Conservation (phyloP, 768 basidiomycete genomes). For the Gymnopilus dilepis region DNA sequence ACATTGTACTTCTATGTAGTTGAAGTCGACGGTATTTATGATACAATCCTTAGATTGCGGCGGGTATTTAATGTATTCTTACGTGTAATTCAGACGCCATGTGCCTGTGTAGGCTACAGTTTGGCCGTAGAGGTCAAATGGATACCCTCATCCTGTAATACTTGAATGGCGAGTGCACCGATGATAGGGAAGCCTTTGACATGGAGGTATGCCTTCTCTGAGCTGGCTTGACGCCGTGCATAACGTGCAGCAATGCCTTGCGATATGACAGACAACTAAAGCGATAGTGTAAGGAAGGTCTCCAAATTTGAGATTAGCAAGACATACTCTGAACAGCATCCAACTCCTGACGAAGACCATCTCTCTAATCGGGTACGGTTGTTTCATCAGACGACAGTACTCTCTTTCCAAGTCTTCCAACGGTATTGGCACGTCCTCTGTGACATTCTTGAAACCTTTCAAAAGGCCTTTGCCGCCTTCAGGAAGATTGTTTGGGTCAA, state of each 20-base stretch:
- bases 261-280: slow-evolving; percentile 72
- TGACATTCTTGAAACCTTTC: slow-evolving; percentile 68
- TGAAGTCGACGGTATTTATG: not conserved
- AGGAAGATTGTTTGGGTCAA: slow-evolving; percentile 50
- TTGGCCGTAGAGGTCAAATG: slow-evolving; percentile 34
- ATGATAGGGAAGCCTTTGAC: slow-evolving; percentile 58
- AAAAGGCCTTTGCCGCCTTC: slow-evolving; percentile 34
- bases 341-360: slow-evolving; percentile 86
- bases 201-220: slow-evolving; percentile 67
- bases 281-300: not conserved
- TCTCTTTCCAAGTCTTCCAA: slow-evolving; percentile 81
- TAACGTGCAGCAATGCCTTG: slow-evolving; percentile 92
- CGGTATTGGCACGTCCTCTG: slow-evolving; percentile 60
- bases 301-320: too few species aligned
- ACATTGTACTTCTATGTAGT: not conserved
- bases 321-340: slow-evolving; percentile 77
- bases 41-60: not conserved
- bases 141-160: slow-evolving; percentile 61
- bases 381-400: slow-evolving; percentile 70
- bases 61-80: not conserved
- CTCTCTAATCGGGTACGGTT: slow-evolving; percentile 75
- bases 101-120: slow-evolving; percentile 29
- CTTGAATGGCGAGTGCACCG: slow-evolving; percentile 64
- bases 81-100: slow-evolving; percentile 6
- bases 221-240: slow-evolving; percentile 88